Base-by-base conservation (phyloP, 208 protist species). In the Angomonas desouzai region DNA sequence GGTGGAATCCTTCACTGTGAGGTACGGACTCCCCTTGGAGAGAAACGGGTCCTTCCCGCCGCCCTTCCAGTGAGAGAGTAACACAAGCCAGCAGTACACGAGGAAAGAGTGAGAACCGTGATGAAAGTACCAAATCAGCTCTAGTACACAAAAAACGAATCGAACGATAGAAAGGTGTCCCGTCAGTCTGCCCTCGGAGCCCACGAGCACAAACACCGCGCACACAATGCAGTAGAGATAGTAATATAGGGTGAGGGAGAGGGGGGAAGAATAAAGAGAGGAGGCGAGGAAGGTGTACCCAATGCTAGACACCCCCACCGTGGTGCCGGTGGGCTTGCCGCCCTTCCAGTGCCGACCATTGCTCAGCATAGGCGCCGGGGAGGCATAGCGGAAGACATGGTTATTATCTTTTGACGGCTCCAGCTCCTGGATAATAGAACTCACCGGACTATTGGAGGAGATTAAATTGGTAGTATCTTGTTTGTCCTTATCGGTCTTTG, bases 71-170 rank as follows among this genome's bases (percentile, higher is more conserved):
- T 80, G 79, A 27, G 70, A 74, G 32, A 73, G 66, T 20, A 66
- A 11, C 32, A 70, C 57, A 36, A 78, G 34, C 77, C 79, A 81
- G 20, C 63, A 62, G 55, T 69, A 81, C 9, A 85, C 67, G 10
- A 81, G 34, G 43, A 85, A 85, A 29, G 79, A 72, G 61, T 85
- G 79, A 1, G 68, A 45, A 30, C 74, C 79, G 68, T 81, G 79
- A 47, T 79, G 79, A 10, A 76, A 32, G 34, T 68, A 80, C 75
- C 79, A 85, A 0, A 85, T 33, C 27, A 81, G 11, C 74, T 85
- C 79, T 9, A 63, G 61, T 13, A 75, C 28, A 7, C 40, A 55
- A 20, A 79, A 43, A 34, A 57, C 18, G 22, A 85, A 65, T 0
- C 79, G 72, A 22, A 79, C 23, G 47, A 81, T 55, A 2, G 74